Conservation (phyloP, 108 stramenopile species). For the Cylindrotheca fusiformis region DNA sequence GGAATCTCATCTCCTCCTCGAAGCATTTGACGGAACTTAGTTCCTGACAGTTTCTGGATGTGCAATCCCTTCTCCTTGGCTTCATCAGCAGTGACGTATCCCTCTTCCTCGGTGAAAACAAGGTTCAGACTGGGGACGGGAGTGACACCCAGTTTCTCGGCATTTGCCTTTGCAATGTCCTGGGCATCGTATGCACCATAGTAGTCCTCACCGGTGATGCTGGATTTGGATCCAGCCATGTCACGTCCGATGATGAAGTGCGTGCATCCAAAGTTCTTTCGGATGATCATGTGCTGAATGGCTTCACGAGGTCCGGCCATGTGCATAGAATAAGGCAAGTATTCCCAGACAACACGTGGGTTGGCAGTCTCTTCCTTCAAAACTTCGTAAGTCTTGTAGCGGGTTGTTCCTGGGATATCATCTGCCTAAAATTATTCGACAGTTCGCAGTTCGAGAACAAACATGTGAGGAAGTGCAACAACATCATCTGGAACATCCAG, state of each 20-base stretch:
- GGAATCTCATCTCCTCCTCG: conserved; percentile 98
- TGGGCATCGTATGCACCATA: conserved; percentile 99
- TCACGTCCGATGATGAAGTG: conserved; percentile 99
- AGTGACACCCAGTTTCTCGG: conserved; percentile 88
- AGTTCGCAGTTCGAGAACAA: conserved; percentile 1
- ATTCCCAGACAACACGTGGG: conserved; percentile 95
- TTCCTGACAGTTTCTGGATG: conserved; percentile 93
- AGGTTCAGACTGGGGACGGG: conserved; percentile 95
- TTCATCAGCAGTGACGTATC: conserved; percentile 96
- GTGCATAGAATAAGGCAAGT: conserved; percentile 99
- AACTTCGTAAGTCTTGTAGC: conserved; percentile 99
- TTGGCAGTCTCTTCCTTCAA: conserved; percentile 93
- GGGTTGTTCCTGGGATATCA: conserved; percentile 88
- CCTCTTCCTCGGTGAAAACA: conserved; percentile 97
- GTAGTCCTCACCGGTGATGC: conserved; percentile 96
- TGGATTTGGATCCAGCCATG: conserved; percentile 98
- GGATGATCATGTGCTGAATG: conserved; percentile 99
- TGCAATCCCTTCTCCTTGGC: conserved; percentile 88
- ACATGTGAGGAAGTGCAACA: neutral
- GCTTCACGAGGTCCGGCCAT: conserved; percentile 99
- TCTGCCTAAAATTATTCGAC: conserved; percentile 53
- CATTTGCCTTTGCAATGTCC: conserved; percentile 87
- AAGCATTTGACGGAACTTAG: conserved; percentile 99
- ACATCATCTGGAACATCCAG: neutral
- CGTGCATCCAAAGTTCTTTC: conserved; percentile 99